phyloP scores from a whole-genome alignment of 805 yeast genomes.

The Suhomyces kilbournensis region DNA sequence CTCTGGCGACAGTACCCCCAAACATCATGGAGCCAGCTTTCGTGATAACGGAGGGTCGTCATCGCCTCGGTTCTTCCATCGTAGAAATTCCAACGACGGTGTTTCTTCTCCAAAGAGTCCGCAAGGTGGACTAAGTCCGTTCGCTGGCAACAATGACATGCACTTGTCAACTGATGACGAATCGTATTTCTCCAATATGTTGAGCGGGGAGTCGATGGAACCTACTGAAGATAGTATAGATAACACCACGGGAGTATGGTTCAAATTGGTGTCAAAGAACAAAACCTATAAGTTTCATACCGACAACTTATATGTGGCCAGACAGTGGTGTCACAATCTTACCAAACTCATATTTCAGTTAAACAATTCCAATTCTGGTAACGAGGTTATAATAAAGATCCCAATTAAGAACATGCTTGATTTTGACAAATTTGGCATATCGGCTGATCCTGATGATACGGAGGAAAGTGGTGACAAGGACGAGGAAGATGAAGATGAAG shows the following conservation, averaged over 20 bases:
- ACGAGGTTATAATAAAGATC: slow-evolving; percentile 71
- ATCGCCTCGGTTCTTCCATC: slow-evolving; percentile 1
- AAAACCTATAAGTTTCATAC: slow-evolving; percentile 65
- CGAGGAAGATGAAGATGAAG: slow-evolving; percentile 44
- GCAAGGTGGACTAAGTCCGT: background rate
- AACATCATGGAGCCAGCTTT: background rate
- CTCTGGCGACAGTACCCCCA: slow-evolving; percentile 1
- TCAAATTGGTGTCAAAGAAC: slow-evolving; percentile 56
- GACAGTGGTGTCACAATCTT: slow-evolving; percentile 73
- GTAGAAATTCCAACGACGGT: slow-evolving; percentile 2
- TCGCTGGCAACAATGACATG: background rate
- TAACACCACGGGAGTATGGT: slow-evolving; percentile 38
- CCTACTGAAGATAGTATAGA: slow-evolving; percentile 20
- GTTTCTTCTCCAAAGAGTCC: slow-evolving; percentile 6
- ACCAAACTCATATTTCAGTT: slow-evolving; percentile 68
- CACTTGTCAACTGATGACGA: slow-evolving; percentile 16
- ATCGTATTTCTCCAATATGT: slow-evolving; percentile 16
- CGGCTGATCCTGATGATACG: slow-evolving; percentile 18
- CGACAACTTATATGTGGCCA: slow-evolving; percentile 69
- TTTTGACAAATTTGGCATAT: slow-evolving; percentile 52
- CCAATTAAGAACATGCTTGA: slow-evolving; percentile 70
- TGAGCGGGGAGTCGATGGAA: slow-evolving; percentile 14
- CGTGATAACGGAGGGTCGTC: background rate
- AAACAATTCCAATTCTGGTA: slow-evolving; percentile 63
- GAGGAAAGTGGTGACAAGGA: slow-evolving; percentile 6